Conservation (phyloP, 1,139 yeast genomes). For the Yamadazyma sp. region DNA sequence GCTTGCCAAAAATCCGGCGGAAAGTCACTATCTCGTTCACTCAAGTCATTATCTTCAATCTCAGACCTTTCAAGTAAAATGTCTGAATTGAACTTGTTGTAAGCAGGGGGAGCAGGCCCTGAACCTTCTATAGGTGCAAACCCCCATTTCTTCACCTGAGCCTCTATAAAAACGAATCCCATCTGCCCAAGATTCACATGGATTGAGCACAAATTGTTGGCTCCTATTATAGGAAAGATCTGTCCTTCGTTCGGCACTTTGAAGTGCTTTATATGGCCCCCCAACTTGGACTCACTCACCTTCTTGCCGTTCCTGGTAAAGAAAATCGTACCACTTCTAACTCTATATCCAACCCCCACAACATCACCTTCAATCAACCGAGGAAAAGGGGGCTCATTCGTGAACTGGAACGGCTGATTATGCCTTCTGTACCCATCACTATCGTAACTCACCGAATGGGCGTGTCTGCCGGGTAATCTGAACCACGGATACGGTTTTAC, state of each 20-base stretch:
- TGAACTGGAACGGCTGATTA: constrained; percentile 49
- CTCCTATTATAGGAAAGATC: constrained; percentile 53
- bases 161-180: constrained; percentile 60
- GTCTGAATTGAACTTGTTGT: constrained; percentile 54
- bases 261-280: constrained; percentile 62
- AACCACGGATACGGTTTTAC: constrained; percentile 60
- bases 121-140: constrained; percentile 59
- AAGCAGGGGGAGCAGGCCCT: constrained; percentile 65
- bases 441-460: constrained; percentile 50
- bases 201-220: constrained; percentile 50
- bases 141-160: constrained; percentile 65
- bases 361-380: constrained; percentile 57
- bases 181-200: constrained; percentile 59
- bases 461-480: constrained; percentile 56
- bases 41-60: constrained; percentile 48
- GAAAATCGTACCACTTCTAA: constrained; percentile 60
- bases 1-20: constrained; percentile 58
- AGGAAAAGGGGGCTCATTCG: constrained; percentile 45
- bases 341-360: constrained; percentile 64
- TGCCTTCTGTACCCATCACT: constrained; percentile 52
- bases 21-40: constrained; percentile 49
- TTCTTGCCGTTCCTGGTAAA: constrained; percentile 72
- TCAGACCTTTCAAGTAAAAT: constrained; percentile 56
- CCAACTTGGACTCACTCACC: constrained; percentile 61
- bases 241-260: constrained; percentile 39